These are phyloP conservation scores for Fusarium camptoceras DNA, from an alignment of 2,329 filamentous ascomycete species.

Conservation along the genomic window DNA sequence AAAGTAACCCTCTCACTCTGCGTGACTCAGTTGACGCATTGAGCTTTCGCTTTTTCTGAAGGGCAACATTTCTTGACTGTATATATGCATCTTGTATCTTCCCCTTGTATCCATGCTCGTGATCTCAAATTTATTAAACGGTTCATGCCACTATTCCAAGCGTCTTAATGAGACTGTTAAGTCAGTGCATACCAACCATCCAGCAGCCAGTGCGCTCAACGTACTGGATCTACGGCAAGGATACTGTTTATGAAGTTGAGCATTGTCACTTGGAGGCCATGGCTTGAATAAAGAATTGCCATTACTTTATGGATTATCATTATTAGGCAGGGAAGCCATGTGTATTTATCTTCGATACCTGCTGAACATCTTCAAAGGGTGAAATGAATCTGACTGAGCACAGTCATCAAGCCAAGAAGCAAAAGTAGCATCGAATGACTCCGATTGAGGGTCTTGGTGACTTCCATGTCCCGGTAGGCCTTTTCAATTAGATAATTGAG, in stretches of 20 bases:
- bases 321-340: constrained; percentile 1
- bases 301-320: constrained; percentile 5
- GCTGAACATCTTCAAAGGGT: background rate
- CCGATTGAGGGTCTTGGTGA: background rate
- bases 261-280: background rate
- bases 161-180: background rate
- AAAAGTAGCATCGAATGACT: background rate
- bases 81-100: background rate
- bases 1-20: constrained; percentile 65
- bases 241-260: constrained; percentile 1
- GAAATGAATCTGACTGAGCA: background rate
- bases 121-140: background rate
- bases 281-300: constrained; percentile 3
- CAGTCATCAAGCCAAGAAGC: background rate
- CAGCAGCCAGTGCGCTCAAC: background rate
- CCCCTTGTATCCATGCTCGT: background rate
- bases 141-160: background rate
- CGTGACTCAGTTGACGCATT: constrained; percentile 57
- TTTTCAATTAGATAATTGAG: background rate
- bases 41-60: constrained; percentile 62
- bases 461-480: background rate
- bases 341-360: background rate
- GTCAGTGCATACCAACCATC: background rate
- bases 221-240: constrained; percentile 5
- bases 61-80: constrained; percentile 53